Evolutionary conservation across 2,329 filamentous ascomycete genomes (phyloP), one percentile per base, ranked within the genome.

Genomic region (Claviceps sp.): DNA sequence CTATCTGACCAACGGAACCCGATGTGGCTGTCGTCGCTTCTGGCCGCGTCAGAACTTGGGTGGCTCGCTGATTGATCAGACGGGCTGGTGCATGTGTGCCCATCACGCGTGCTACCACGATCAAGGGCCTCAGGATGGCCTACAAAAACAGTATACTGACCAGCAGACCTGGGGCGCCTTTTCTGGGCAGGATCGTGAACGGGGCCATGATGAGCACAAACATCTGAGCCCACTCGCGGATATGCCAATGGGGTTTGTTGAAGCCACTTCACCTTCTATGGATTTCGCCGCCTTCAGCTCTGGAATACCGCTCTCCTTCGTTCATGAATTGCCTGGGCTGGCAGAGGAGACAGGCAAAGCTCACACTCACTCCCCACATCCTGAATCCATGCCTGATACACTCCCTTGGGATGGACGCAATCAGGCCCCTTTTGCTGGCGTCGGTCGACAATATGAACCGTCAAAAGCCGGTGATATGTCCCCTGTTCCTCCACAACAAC

Each of bases 61-160:
- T 37, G 62, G 64, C 48, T 61, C 66, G 47, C 61, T 65, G 43
- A 57, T 63, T 51, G 72, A 73, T 50, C 71, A 78, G 59, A 59
- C 68, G 30, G 67, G 68, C 54, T 79, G 73, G 70, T 82, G 78
- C 65, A 81, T 81, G 78, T 82, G 78, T 60, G 75, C 74, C 50
- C 78, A 82, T 58, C 78, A 82, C 63, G 78, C 78, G 50, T 82
- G 78, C 62, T 82, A 72, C 55, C 78, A 82, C 55, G 78, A 81
- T 61, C 71, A 80, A 58, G 64, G 62, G 39, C 53, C 56, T 56
- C 50, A 58, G 61, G 55, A 56, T 24, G 50, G 10, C 16, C 41
- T 11, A 7, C 57, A 54, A 43, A 49, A 56, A 17, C 59, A 61
- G 45, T 55, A 30, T 11, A n/a, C 62, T 6, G 57, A 60, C 6